These are phyloP conservation scores for Pilasporangium apinafurcum DNA, from an alignment of 352 stramenopile species.

Conservation along the genomic window DNA sequence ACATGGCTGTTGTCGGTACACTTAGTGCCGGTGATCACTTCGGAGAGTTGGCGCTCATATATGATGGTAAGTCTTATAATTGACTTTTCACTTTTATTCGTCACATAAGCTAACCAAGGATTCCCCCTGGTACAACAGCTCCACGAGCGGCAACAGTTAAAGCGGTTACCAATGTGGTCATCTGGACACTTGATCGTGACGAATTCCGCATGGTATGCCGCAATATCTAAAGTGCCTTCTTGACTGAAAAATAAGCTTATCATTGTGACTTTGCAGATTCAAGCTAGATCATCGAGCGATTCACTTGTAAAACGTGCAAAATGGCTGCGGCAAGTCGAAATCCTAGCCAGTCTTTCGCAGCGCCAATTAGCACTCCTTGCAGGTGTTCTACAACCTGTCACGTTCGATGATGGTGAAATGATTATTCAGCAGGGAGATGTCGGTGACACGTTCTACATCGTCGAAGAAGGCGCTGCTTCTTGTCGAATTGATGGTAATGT, in stretches of 20 bases:
- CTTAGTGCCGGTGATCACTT: slow-evolving; percentile 71
- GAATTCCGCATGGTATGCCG: slow-evolving; percentile 68
- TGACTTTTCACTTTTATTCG: not conserved
- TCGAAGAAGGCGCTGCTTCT: slow-evolving; percentile 60
- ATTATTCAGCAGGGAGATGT: slow-evolving; percentile 84
- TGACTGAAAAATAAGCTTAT: not conserved
- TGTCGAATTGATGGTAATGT: slow-evolving; percentile 44
- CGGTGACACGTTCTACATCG: slow-evolving; percentile 79
- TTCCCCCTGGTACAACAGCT: slow-evolving; percentile 21
- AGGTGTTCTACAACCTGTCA: slow-evolving; percentile 51
- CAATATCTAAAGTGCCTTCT: too few species aligned
- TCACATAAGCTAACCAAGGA: not conserved
- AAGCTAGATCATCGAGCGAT: slow-evolving; percentile 68
- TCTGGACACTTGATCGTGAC: slow-evolving; percentile 88
- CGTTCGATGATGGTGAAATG: slow-evolving; percentile 59
- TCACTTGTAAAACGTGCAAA: slow-evolving; percentile 67
- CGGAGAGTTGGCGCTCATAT: slow-evolving; percentile 89
- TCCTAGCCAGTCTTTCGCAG: slow-evolving; percentile 57
- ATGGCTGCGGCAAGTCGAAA: slow-evolving; percentile 68
- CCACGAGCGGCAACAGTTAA: slow-evolving; percentile 88
- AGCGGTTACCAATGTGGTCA: slow-evolving; percentile 79
- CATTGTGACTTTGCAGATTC: slow-evolving; percentile 20
- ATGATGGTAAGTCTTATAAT: slow-evolving; percentile 36
- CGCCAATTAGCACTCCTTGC: slow-evolving; percentile 61
- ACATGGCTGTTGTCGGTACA: slow-evolving; percentile 41